Base-by-base conservation (phyloP, 371 early-diverging fungal genomes). In the Rhizomucor pusillus region DNA sequence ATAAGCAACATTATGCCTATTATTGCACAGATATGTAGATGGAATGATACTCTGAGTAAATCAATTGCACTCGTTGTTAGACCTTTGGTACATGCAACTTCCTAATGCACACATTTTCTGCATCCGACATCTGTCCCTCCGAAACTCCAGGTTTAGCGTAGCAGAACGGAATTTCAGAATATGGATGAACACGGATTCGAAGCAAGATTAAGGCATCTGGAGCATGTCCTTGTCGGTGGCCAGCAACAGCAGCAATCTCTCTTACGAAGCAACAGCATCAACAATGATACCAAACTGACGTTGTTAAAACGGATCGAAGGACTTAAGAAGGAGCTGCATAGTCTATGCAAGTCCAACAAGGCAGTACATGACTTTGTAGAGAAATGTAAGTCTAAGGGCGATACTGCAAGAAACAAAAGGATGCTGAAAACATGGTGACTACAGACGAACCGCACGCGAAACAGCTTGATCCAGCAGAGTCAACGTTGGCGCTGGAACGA, bases 331-430 rank as follows among this genome's bases (percentile, higher is more conserved):
- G 72, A 69, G 47, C 41, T 77, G 1, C 47, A 71, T 9, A 47
- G 45, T 9, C 49, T 71, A 6, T 73, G 67, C 39, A 63, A 65
- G 13, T 56, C 64, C 43, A 69, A 73, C 53, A 84, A 77, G 35
- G 37, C 69, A 6, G 66, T 77, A n/a, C 67, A 77, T 22, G 77
- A 77, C 33, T 84, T 84, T 59, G 52, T 79, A 13, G 68, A 69
- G 23, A 84, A 77, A 66, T 84, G 84, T 84, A 75, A 63, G 5
- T n/a, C n/a, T n/a, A n/a, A n/a, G n/a, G n/a, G n/a, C n/a, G n/a
- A n/a, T n/a, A n/a, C n/a, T n/a, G n/a, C n/a, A n/a, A n/a, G n/a
- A n/a, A n/a, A n/a, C n/a, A n/a, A n/a, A n/a, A n/a, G n/a, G n/a
- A n/a, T n/a, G n/a, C n/a, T n/a, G n/a, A n/a, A n/a, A n/a, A n/a